A percentile compares a stretch with the other conserved stretches of the same genome.
Conservation (phyloP, 257 asterid species). For the Lithospermum erythrorhizon region DNA sequence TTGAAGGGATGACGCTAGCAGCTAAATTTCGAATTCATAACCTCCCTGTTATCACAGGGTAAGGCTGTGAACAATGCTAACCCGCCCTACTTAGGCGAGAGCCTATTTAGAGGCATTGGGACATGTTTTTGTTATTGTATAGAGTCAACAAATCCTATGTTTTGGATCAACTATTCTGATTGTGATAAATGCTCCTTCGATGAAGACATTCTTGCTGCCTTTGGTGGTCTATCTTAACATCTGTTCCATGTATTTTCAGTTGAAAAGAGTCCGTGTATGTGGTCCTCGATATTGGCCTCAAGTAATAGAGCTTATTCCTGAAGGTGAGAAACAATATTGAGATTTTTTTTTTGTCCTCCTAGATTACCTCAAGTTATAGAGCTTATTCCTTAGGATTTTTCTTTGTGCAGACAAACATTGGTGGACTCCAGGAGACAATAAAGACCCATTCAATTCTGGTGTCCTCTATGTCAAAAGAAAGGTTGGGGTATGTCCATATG, state of each 20-base stretch:
- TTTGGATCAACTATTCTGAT: too few species aligned
- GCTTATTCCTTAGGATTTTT: slow-evolving; percentile 3
- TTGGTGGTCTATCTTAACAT: slow-evolving; percentile 4
- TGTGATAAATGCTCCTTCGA: not conserved
- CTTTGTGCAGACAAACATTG: slow-evolving; percentile 73
- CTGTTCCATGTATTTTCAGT: slow-evolving; percentile 34
- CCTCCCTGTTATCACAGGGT: too few species aligned
- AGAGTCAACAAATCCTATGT: too few species aligned
- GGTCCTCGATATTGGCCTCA: slow-evolving; percentile 99
- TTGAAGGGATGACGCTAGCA: not conserved
- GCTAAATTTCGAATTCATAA: not conserved
- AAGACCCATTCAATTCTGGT: slow-evolving; percentile 81
- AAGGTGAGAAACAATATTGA: slow-evolving; percentile 35
- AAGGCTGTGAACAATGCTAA: too few species aligned
- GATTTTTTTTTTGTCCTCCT: slow-evolving; percentile 7
- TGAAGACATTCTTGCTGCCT: not conserved
- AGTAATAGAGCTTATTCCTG: slow-evolving; percentile 67
- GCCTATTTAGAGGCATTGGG: too few species aligned
- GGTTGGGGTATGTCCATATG: slow-evolving; percentile 93
- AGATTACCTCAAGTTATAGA: not conserved
- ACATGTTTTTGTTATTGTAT: too few species aligned
- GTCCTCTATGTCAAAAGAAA: slow-evolving; percentile 80
- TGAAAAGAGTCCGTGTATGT: slow-evolving; percentile 88
- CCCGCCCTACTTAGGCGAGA: too few species aligned
- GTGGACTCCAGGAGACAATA: slow-evolving; percentile 80